These are phyloP conservation scores for Verticillium dahliae DNA, from an alignment of 2,329 filamentous ascomycete genomes.

Conservation along the genomic window DNA sequence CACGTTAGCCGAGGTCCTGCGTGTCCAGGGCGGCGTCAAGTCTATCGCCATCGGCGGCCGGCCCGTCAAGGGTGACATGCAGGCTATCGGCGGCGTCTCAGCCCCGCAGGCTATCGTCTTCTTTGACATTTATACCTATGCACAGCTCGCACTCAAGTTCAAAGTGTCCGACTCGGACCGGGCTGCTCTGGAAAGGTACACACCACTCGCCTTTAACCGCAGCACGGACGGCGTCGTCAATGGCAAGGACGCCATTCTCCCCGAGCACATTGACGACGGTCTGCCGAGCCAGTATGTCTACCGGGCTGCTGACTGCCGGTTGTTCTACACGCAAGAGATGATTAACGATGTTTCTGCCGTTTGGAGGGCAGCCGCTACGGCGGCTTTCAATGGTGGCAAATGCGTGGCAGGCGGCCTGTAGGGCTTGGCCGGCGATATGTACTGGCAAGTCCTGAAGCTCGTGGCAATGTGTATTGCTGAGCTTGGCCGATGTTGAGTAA, in stretches of 20 bases:
- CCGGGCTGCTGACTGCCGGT: conserved; percentile 41
- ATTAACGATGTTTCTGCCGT: conserved; percentile 35
- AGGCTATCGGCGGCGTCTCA: conserved; percentile 30
- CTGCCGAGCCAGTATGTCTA: conserved; percentile 40
- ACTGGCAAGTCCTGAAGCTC: too few species aligned
- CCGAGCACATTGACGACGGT: conserved; percentile 27
- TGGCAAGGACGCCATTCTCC: conserved; percentile 30
- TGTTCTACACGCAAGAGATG: conserved; percentile 46
- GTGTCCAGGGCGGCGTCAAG: conserved; percentile 17
- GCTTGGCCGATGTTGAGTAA: too few species aligned
- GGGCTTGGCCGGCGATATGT: too few species aligned
- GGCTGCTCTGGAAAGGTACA: conserved; percentile 23
- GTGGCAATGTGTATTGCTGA: too few species aligned
- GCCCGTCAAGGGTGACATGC: conserved; percentile 35
- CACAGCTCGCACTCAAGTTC: conserved; percentile 9
- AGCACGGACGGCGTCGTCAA: conserved; percentile 26
- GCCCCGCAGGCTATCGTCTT: conserved; percentile 34
- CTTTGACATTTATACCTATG: conserved; percentile 18
- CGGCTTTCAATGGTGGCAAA: conserved; percentile 32
- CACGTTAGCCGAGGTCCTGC: conserved; percentile 48
- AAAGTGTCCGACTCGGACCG: conserved; percentile 20
- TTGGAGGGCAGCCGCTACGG: conserved; percentile 37
- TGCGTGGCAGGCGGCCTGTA: conserved; percentile 16
- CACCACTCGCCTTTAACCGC: conserved; percentile 22
- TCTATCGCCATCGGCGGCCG: conserved; percentile 2